Evolutionary conservation across 352 stramenopile species (phyloP), one percentile per base, ranked within the genome.

Genomic region (Saprolegnia parasitica): DNA sequence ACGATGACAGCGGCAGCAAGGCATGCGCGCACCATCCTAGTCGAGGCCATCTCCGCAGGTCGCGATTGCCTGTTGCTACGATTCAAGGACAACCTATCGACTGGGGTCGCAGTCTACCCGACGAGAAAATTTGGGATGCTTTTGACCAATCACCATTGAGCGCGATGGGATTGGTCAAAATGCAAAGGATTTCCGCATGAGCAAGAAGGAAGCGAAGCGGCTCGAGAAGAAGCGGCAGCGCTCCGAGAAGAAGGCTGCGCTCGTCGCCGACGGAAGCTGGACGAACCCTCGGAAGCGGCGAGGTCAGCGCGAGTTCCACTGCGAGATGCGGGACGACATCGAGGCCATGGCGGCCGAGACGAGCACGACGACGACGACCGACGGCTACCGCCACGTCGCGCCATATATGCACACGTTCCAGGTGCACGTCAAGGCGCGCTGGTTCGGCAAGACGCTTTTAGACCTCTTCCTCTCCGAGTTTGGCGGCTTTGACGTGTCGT

Each of bases 371-470:
- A 23, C 29, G 42, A 26, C 63, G 67, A n/a, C 71, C 32, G 46
- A 58, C 26, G 68, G 57, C 21, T 77, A 61, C 52, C 29, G 63
- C 21, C 79, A 81, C 62, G 56, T 81, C 29, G 52, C 61, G 62
- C 87, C 87, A 0, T 96, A 96, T 73, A 75, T 78, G 21, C 91
- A 86, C 68, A 84, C 78, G 24, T 96, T 93, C 80, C 66, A 78
- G 21, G 91, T 83, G 9, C 83, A 84, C 75, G 85, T 85, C 56
- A 96, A 96, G 65, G 65, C 67, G 63, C 75, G 88, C 42, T 96
- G 88, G 88, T 56, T 90, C 37, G 84, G 78, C 18, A 76, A 82
- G 61, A 77, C 74, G 42, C 63, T 95, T 35, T 54, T 90, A 15
- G 86, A 96, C 68, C 74, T 95, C 23, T 93, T 77, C 65, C 6